Percentiles rank a stretch among this genome's conserved stretches.
phyloP scores from a whole-genome alignment of 1,139 yeast species.

The Pichia sorboxylosa region DNA sequence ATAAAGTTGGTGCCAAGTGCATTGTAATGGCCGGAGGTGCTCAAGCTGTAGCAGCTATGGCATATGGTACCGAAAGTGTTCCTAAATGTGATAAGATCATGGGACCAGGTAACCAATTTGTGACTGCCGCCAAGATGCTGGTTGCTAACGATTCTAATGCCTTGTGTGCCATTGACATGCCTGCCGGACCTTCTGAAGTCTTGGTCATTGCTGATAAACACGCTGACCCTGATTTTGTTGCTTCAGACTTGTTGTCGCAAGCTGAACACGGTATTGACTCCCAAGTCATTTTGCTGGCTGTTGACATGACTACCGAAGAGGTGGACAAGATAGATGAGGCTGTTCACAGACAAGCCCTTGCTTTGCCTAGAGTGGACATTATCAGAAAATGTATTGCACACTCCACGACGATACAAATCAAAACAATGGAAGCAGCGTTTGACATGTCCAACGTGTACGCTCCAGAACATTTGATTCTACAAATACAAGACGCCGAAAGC shows the following conservation, averaged over 20 bases:
- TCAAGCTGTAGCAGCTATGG: constrained; percentile 97
- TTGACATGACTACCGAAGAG: constrained; percentile 49
- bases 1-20: constrained; percentile 81
- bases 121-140: constrained; percentile 97
- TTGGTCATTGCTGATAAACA: constrained; percentile 78
- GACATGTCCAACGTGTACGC: constrained; percentile 81
- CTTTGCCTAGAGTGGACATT: constrained; percentile 87
- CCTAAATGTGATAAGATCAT: constrained; percentile 92
- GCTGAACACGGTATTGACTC: constrained; percentile 99
- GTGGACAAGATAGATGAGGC: constrained; percentile 66
- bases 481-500: constrained; percentile 62
- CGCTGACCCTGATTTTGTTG: constrained; percentile 92
- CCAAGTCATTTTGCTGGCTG: constrained; percentile 86
- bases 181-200: constrained; percentile 99
- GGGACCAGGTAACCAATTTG: constrained; percentile 99
- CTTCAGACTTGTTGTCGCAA: constrained; percentile 87
- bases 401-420: constrained; percentile 67
- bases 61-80: constrained; percentile 88
- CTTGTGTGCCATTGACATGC: constrained; percentile 94
- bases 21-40: constrained; percentile 98
- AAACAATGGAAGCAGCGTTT: constrained; percentile 65
- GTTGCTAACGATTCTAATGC: constrained; percentile 95
- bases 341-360: constrained; percentile 69
- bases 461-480: constrained; percentile 93
- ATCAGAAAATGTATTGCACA: constrained; percentile 87